Percentiles rank a stretch among this genome's conserved stretches.
phyloP scores from a whole-genome alignment of 1,139 yeast species.

The Kodamaea suecica region DNA sequence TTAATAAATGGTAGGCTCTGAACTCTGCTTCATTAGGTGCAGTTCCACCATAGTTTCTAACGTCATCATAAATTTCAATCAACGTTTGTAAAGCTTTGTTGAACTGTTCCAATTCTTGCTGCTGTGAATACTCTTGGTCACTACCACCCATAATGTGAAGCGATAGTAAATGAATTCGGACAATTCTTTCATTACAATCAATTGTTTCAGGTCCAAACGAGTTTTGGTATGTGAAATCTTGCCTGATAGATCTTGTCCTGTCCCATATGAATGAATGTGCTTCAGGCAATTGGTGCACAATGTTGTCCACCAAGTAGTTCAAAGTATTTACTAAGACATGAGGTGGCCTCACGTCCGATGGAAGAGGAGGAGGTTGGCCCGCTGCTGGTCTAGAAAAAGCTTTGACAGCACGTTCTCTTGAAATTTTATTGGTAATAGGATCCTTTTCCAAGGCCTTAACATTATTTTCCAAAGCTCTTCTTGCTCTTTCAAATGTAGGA shows the following conservation, averaged over 20 bases:
- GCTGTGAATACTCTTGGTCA: slow-evolving; percentile 80
- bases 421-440: slow-evolving; percentile 58
- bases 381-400: slow-evolving; percentile 98
- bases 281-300: slow-evolving; percentile 69
- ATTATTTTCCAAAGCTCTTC: slow-evolving; percentile 85
- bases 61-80: slow-evolving; percentile 82
- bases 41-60: slow-evolving; percentile 62
- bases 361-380: slow-evolving; percentile 96
- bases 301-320: slow-evolving; percentile 62
- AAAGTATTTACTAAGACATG: slow-evolving; percentile 61
- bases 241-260: slow-evolving; percentile 94
- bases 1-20: slow-evolving; percentile 78
- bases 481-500: slow-evolving; percentile 86
- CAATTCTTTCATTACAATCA: slow-evolving; percentile 89
- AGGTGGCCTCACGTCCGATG: slow-evolving; percentile 97
- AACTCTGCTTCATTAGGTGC: slow-evolving; percentile 92
- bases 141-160: slow-evolving; percentile 85
- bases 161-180: slow-evolving; percentile 78
- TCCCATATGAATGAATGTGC: slow-evolving; percentile 97
- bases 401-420: slow-evolving; percentile 69
- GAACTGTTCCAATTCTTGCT: slow-evolving; percentile 92
- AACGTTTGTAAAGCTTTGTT: slow-evolving; percentile 89
- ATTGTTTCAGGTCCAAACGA: slow-evolving; percentile 92
- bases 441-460: slow-evolving; percentile 79
- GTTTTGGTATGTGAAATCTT: slow-evolving; percentile 95